Conservation (phyloP, 2,329 filamentous ascomycete genomes). For the Aspergillus puulaauensis region DNA sequence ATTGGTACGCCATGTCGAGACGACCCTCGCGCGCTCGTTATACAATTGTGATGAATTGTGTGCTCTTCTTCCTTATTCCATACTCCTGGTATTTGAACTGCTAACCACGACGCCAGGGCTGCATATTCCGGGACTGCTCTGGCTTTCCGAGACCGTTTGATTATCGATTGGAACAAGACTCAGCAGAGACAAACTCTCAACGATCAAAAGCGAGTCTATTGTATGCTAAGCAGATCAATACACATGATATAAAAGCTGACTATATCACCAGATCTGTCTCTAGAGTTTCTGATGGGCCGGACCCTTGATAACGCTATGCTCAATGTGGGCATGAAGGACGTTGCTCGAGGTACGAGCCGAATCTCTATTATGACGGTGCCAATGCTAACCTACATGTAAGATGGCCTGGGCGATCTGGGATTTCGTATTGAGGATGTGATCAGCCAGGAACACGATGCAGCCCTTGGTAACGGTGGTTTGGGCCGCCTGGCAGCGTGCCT, state of each 20-base stretch:
- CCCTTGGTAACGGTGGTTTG: conserved; percentile 91
- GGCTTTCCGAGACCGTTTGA: conserved; percentile 87
- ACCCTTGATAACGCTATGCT: conserved; percentile 98
- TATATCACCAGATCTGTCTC: conserved; percentile 66
- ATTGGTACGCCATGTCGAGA: conserved; percentile 92
- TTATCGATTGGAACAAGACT: conserved; percentile 97
- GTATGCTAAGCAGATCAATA: conserved; percentile 40
- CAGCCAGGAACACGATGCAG: conserved; percentile 91
- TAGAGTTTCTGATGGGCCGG: conserved; percentile 97
- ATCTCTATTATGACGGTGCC: conserved; percentile 16
- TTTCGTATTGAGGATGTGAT: conserved; percentile 98
- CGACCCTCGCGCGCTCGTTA: conserved; percentile 88
- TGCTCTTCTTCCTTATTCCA: conserved; percentile 17
- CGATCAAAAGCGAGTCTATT: conserved; percentile 94
- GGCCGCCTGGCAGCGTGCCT: conserved; percentile 95
- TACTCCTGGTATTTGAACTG: background rate
- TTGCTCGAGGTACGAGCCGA: conserved; percentile 66
- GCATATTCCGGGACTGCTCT: conserved; percentile 89
- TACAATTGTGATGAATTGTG: conserved; percentile 93
- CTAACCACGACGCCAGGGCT: conserved; percentile 51
- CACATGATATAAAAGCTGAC: background rate
- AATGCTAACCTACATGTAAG: conserved; percentile 44
- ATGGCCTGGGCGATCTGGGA: conserved; percentile 81
- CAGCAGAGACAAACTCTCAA: conserved; percentile 91
- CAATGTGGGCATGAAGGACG: conserved; percentile 84